A percentile compares a stretch with the other conserved stretches of the same genome.
Conservation (phyloP, 177 flowering plant genomes). For the Vitis hybrid region DNA sequence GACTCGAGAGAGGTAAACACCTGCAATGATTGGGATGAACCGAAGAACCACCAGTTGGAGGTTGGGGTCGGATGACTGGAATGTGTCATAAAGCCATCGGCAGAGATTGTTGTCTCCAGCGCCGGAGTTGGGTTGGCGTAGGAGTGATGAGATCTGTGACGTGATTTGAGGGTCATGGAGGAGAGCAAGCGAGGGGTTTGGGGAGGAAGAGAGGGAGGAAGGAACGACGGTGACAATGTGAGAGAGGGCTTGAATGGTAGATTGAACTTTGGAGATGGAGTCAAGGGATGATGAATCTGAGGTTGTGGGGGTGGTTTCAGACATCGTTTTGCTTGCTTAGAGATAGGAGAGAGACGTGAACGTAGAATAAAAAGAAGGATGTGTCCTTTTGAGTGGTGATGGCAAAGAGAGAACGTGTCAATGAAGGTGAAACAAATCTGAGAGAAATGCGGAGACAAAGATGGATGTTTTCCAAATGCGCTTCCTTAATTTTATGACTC, state of each 20-base stretch:
- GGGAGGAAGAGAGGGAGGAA: slow-evolving; percentile 37
- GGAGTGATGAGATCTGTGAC: slow-evolving; percentile 51
- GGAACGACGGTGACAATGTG: slow-evolving; percentile 32
- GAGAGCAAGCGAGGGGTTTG: slow-evolving; percentile 44
- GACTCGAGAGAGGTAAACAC: slow-evolving; percentile 71
- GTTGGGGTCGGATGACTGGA: slow-evolving; percentile 67
- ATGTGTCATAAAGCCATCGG: slow-evolving; percentile 93
- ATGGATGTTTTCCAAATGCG: too few relatives aligned
- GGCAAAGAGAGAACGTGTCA: too few relatives aligned
- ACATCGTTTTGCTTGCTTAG: too few relatives aligned
- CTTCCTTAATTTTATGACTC: too few relatives aligned
- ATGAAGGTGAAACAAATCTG: too few relatives aligned
- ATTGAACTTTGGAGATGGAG: slow-evolving; percentile 31
- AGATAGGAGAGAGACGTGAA: too few relatives aligned
- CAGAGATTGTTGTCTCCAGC: slow-evolving; percentile 80
- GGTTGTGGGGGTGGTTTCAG: slow-evolving; percentile 3
- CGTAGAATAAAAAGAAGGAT: too few relatives aligned
- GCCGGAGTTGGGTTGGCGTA: slow-evolving; percentile 70
- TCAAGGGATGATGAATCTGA: background rate
- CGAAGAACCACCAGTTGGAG: slow-evolving; percentile 77
- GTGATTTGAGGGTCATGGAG: slow-evolving; percentile 53
- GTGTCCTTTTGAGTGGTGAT: too few relatives aligned
- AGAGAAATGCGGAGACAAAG: too few relatives aligned
- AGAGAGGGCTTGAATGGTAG: slow-evolving; percentile 50
- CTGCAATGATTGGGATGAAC: slow-evolving; percentile 66